Conservation (phyloP, 2,329 filamentous ascomycete genomes). For the Pyrenophora seminiperda region DNA sequence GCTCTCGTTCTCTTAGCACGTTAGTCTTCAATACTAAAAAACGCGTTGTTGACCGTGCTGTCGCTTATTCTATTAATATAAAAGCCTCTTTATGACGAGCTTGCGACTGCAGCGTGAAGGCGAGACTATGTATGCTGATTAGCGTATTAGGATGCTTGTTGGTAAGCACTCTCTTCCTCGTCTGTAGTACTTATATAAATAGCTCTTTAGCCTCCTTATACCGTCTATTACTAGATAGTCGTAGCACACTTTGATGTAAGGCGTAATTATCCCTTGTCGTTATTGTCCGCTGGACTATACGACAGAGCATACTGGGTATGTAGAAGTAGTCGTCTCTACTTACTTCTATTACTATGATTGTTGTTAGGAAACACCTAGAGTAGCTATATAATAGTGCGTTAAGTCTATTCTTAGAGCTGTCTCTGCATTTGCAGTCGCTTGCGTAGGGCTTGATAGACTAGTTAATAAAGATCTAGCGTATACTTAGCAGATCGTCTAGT, state of each 20-base stretch:
- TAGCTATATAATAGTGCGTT: constrained; percentile 15
- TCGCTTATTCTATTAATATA: constrained; percentile 3
- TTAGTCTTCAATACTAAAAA: neutral
- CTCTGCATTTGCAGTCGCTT: constrained; percentile 12
- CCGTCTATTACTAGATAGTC: constrained; percentile 17
- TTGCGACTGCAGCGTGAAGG: neutral
- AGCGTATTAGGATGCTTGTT: constrained; percentile 12
- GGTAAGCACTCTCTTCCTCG: neutral
- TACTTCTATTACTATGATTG: constrained; percentile 24
- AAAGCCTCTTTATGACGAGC: constrained; percentile 3
- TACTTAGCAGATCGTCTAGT: constrained; percentile 14
- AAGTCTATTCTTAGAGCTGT: constrained; percentile 8
- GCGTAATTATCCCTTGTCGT: constrained; percentile 6
- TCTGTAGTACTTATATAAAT: neutral
- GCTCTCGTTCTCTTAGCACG: neutral
- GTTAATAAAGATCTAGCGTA: constrained; percentile 17
- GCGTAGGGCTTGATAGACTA: constrained; percentile 19
- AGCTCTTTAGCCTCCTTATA: neutral
- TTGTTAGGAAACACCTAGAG: constrained; percentile 22
- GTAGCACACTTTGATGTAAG: constrained; percentile 19
- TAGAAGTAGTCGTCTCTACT: constrained; percentile 26
- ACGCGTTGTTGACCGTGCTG: too few species aligned
- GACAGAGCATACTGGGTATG: constrained; percentile 23
- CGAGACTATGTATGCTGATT: constrained; percentile 7
- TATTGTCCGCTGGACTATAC: constrained; percentile 5